A percentile compares a stretch with the other conserved stretches of the same genome.
These are phyloP conservation scores for Sphagnurus paluster DNA, from an alignment of 1,284 basidiomycete species.

Conservation along the genomic window DNA sequence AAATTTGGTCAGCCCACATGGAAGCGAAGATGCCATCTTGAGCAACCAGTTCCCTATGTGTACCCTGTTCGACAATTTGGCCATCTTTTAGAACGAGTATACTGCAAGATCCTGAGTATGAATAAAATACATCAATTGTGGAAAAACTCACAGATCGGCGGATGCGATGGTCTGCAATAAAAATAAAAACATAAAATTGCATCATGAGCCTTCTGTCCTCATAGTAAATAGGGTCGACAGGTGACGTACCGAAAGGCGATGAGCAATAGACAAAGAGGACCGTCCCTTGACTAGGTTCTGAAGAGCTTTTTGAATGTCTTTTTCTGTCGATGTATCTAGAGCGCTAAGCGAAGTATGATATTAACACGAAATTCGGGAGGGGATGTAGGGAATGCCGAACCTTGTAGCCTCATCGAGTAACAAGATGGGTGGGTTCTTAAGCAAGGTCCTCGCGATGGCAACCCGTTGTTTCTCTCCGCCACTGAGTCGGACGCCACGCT, in stretches of 20 bases:
- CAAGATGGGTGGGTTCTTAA: slow-evolving; percentile 85
- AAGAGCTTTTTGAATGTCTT: slow-evolving; percentile 81
- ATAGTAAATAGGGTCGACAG: slow-evolving; percentile 9
- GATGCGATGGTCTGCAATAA: slow-evolving; percentile 67
- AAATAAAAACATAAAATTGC: too few species aligned
- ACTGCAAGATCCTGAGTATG: slow-evolving; percentile 37
- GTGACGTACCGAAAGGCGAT: slow-evolving; percentile 70
- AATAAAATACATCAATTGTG: slow-evolving; percentile 4
- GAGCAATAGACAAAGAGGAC: slow-evolving; percentile 78
- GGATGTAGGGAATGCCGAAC: slow-evolving; percentile 31
- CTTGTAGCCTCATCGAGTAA: slow-evolving; percentile 84
- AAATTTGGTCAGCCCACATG: slow-evolving; percentile 82
- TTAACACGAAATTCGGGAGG: neutral
- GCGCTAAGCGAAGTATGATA: slow-evolving; percentile 44
- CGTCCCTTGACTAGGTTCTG: slow-evolving; percentile 71
- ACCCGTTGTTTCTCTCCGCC: slow-evolving; percentile 86
- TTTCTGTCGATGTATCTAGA: slow-evolving; percentile 82
- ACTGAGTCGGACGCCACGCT: slow-evolving; percentile 79
- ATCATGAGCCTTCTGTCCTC: too few species aligned
- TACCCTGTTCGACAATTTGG: slow-evolving; percentile 77
- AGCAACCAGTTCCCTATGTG: slow-evolving; percentile 70
- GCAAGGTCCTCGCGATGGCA: slow-evolving; percentile 82
- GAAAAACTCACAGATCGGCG: slow-evolving; percentile 62
- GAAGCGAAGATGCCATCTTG: slow-evolving; percentile 71
- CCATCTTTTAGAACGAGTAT: slow-evolving; percentile 84